Conservation (phyloP, 2,329 filamentous ascomycete genomes). For the Calonectria hongkongensis region DNA sequence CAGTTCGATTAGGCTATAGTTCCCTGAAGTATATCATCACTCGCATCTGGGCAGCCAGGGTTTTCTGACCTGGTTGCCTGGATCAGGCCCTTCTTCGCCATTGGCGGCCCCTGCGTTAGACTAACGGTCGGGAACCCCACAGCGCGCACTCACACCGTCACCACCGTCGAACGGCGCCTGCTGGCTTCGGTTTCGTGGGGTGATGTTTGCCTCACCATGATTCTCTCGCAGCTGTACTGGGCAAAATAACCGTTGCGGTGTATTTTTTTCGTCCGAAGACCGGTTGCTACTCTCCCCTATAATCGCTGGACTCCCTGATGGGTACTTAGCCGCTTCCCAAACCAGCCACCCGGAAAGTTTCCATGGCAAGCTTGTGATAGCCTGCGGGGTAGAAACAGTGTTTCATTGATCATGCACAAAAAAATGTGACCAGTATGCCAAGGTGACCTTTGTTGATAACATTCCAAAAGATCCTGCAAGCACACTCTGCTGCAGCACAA, state of each 20-base stretch:
- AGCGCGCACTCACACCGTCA: slow-evolving; percentile 50
- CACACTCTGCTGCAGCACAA: slow-evolving; percentile 11
- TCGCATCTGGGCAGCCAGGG: slow-evolving; percentile 48
- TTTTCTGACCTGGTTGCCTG: slow-evolving; percentile 25
- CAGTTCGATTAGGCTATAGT: slow-evolving; percentile 36
- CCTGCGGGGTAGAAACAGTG: slow-evolving; percentile 46
- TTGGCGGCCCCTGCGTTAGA: slow-evolving; percentile 51
- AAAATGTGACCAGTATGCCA: slow-evolving; percentile 10
- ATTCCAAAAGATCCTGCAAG: slow-evolving; percentile 30
- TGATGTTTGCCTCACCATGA: slow-evolving; percentile 53
- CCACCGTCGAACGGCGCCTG: slow-evolving; percentile 50
- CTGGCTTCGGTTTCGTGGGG: slow-evolving; percentile 56
- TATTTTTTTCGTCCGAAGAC: slow-evolving; percentile 28
- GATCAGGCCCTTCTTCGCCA: slow-evolving; percentile 44
- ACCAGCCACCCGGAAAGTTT: slow-evolving; percentile 38
- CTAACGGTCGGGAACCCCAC: slow-evolving; percentile 50
- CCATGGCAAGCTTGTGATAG: slow-evolving; percentile 25
- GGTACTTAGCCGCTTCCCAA: slow-evolving; percentile 38
- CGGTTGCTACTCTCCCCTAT: slow-evolving; percentile 35
- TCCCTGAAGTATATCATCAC: slow-evolving; percentile 45
- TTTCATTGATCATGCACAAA: slow-evolving; percentile 39
- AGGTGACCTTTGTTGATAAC: slow-evolving; percentile 18
- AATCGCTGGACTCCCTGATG: slow-evolving; percentile 35
- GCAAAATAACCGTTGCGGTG: slow-evolving; percentile 36
- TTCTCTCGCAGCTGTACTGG: slow-evolving; percentile 44